Conservation (phyloP, 306 rosid species). For the Quercus bicolor region DNA sequence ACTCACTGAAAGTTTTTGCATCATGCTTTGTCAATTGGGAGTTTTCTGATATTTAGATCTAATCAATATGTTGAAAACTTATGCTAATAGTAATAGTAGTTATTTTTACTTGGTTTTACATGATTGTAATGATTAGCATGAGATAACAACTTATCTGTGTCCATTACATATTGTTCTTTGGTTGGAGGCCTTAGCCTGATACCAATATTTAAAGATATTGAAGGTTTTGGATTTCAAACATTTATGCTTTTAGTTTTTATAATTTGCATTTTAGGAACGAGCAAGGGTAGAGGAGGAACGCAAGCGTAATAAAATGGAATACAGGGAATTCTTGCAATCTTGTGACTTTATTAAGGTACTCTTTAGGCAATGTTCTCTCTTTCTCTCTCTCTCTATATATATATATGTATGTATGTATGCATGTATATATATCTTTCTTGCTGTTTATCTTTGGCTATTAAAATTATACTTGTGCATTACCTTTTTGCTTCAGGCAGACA, state of each 20-base stretch:
- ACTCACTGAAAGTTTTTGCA: too few relatives aligned
- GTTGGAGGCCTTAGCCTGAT: not conserved
- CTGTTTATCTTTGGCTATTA: constrained; percentile 16
- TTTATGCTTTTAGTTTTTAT: constrained; percentile 21
- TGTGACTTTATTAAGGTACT: constrained; percentile 88
- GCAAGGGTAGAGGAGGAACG: constrained; percentile 76
- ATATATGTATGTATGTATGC: too few relatives aligned
- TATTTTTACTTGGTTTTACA: not conserved
- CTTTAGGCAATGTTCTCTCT: constrained; percentile 1
- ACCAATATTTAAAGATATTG: not conserved
- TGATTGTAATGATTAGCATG: not conserved
- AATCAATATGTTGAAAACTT: not conserved
- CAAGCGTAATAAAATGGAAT: constrained; percentile 54
- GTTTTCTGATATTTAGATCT: not conserved
- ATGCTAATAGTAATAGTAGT: not conserved
- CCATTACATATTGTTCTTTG: not conserved
- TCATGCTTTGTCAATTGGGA: too few relatives aligned
- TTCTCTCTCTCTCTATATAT: not conserved
- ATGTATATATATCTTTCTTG: not conserved
- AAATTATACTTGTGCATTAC: constrained; percentile 23
- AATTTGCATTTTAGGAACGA: constrained; percentile 55
- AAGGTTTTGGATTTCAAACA: constrained; percentile 4
- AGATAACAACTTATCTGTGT: not conserved
- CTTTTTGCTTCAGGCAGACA: constrained; percentile 55
- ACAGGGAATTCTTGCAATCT: constrained; percentile 72